Percentiles rank a stretch among this genome's conserved stretches.
phyloP scores from a whole-genome alignment of 1,284 basidiomycete species.

The Heterobasidion occidentale region DNA sequence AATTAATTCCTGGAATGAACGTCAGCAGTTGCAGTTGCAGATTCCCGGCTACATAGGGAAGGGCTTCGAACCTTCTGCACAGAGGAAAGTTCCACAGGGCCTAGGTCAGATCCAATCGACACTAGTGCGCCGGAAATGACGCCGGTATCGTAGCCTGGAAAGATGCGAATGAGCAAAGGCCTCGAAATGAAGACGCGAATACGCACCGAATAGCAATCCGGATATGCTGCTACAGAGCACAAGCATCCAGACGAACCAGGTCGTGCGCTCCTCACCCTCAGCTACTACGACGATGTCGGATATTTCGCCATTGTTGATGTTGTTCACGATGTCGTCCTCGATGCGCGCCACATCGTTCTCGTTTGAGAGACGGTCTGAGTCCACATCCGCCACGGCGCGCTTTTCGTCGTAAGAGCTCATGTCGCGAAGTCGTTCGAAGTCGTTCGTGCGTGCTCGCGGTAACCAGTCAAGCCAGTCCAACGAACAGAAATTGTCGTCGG shows the following conservation, averaged over 20 bases:
- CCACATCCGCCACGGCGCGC: background rate
- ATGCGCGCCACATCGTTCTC: background rate
- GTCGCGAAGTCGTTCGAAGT: background rate
- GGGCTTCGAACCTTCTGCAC: slow-evolving; percentile 48
- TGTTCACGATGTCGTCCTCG: slow-evolving; percentile 1
- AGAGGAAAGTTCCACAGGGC: slow-evolving; percentile 47
- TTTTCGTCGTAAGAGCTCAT: slow-evolving; percentile 6
- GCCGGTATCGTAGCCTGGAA: slow-evolving; percentile 72
- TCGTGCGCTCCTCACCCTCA: slow-evolving; percentile 48
- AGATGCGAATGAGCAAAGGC: background rate
- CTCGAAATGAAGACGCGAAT: background rate
- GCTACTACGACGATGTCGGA: slow-evolving; percentile 10
- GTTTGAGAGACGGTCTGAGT: background rate
- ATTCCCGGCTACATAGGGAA: background rate
- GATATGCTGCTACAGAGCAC: slow-evolving; percentile 63
- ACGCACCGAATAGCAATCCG: slow-evolving; percentile 70
- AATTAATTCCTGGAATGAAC: slow-evolving; percentile 55
- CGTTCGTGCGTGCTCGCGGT: too few species aligned
- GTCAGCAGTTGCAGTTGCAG: background rate
- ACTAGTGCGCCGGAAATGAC: slow-evolving; percentile 75
- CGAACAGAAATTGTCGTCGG: too few species aligned
- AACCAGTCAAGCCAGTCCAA: too few species aligned
- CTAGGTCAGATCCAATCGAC: slow-evolving; percentile 63
- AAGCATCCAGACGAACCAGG: slow-evolving; percentile 65
- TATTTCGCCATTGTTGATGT: slow-evolving; percentile 7